phyloP scores from a whole-genome alignment of 148 eudicot genomes.

The Cornus suecica region DNA sequence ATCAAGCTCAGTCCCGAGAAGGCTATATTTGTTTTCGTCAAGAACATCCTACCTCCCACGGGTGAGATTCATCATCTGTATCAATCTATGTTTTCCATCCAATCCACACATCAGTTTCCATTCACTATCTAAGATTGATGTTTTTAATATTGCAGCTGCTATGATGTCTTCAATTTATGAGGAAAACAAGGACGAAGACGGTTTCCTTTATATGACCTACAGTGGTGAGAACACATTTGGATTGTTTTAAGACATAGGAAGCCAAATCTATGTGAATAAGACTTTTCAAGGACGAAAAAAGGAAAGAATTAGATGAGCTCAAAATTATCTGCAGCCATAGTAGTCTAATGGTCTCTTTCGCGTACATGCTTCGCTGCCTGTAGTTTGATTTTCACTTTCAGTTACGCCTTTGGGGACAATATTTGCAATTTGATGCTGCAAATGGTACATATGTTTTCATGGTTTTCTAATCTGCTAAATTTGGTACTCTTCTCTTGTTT shows the following conservation, averaged over 20 bases:
- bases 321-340: background rate
- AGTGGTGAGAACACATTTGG: conserved; percentile 37
- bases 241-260: background rate
- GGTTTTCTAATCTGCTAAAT: no score
- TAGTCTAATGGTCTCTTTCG: background rate
- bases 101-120: background rate
- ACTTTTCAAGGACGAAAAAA: background rate
- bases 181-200: conserved; percentile 31
- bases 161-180: conserved; percentile 30
- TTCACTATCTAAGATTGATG: background rate
- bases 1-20: conserved; percentile 52
- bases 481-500: no score
- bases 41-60: conserved; percentile 52
- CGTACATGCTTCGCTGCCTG: no score
- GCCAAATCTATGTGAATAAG: background rate
- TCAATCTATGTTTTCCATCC: background rate
- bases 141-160: conserved; percentile 1
- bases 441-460: background rate
- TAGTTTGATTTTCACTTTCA: background rate
- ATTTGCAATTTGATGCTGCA: background rate
- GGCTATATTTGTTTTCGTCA: conserved; percentile 52
- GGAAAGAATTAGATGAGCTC: background rate
- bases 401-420: background rate
- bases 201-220: conserved; percentile 35
- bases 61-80: conserved; percentile 19